These are phyloP conservation scores for Bacterosira constricta DNA, from an alignment of 108 stramenopile species.

Conservation along the genomic window DNA sequence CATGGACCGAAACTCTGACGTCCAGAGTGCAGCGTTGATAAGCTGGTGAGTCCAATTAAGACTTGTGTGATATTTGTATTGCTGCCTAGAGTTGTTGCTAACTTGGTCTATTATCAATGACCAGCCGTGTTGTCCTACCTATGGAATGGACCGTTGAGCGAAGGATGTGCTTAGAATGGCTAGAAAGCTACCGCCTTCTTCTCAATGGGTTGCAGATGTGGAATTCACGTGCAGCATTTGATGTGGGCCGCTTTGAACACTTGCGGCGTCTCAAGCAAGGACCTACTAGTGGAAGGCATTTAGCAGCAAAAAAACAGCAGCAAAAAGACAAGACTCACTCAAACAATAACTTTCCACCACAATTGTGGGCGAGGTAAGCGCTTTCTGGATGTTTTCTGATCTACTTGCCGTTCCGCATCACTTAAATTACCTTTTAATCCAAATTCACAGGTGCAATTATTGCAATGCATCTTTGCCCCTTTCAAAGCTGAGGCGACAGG, in stretches of 20 bases:
- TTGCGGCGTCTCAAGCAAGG: slow-evolving; percentile 58
- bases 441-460: slow-evolving; percentile 93
- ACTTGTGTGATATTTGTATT: neutral
- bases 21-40: slow-evolving; percentile 81
- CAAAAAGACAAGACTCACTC: slow-evolving; percentile 27
- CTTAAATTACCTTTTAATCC: too few species aligned
- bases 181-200: slow-evolving; percentile 72
- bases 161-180: slow-evolving; percentile 71
- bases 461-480: slow-evolving; percentile 71
- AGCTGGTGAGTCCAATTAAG: slow-evolving; percentile 39
- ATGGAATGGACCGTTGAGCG: slow-evolving; percentile 64
- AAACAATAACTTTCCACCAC: slow-evolving; percentile 50
- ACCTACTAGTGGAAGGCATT: slow-evolving; percentile 13
- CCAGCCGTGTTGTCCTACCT: slow-evolving; percentile 68
- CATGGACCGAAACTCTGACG: slow-evolving; percentile 72
- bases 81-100: neutral
- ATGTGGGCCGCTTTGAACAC: slow-evolving; percentile 74
- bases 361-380: slow-evolving; percentile 61
- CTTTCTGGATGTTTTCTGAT: too few species aligned
- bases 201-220: slow-evolving; percentile 87
- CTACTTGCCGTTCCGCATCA: too few species aligned
- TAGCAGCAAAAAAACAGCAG: slow-evolving; percentile 22
- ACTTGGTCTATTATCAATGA: neutral
- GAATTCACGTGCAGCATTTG: slow-evolving; percentile 78
- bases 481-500: slow-evolving; percentile 59